Evolutionary conservation across 2,329 filamentous ascomycete genomes (phyloP).

Genomic region (Monascus ruber): DNA sequence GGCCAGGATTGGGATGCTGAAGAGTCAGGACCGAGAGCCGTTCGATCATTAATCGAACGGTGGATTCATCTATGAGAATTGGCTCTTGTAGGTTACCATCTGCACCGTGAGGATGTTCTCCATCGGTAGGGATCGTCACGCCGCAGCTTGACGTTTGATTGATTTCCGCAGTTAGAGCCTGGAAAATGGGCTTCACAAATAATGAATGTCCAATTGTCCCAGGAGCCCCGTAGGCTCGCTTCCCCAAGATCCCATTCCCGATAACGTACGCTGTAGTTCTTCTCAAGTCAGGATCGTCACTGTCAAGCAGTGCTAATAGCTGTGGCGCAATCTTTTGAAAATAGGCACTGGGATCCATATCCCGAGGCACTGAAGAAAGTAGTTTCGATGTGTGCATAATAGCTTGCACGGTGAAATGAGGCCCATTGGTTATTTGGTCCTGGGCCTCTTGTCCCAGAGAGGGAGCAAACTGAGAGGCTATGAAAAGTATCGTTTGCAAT

Average conservation of each 20-base stretch:
- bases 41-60: constrained; percentile 21
- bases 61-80: constrained; percentile 14
- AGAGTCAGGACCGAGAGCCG: constrained; percentile 26
- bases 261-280: constrained; percentile 33
- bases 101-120: constrained; percentile 3
- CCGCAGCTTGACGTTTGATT: constrained; percentile 14
- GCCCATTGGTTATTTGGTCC: constrained; percentile 18
- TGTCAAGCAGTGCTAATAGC: constrained; percentile 28
- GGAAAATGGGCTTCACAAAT: constrained; percentile 31
- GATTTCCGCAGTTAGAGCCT: constrained; percentile 22
- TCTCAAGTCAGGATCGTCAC: constrained; percentile 26
- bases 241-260: constrained; percentile 33
- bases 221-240: constrained; percentile 27
- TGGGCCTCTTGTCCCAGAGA: constrained; percentile 25
- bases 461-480: constrained; percentile 32
- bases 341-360: constrained; percentile 23
- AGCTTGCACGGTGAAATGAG: constrained; percentile 31
- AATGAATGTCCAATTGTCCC: constrained; percentile 30
- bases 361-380: constrained; percentile 31
- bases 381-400: constrained; percentile 34
- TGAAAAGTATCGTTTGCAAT: constrained; percentile 31
- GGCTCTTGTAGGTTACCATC: constrained; percentile 1
- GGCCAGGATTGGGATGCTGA: constrained; percentile 32
- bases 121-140: constrained; percentile 14
- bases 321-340: constrained; percentile 30